A percentile compares a stretch with the other conserved stretches of the same genome.
These are phyloP conservation scores for Choiromyces venosus DNA, from an alignment of 495 filamentous ascomycete genomes.

Conservation along the genomic window DNA sequence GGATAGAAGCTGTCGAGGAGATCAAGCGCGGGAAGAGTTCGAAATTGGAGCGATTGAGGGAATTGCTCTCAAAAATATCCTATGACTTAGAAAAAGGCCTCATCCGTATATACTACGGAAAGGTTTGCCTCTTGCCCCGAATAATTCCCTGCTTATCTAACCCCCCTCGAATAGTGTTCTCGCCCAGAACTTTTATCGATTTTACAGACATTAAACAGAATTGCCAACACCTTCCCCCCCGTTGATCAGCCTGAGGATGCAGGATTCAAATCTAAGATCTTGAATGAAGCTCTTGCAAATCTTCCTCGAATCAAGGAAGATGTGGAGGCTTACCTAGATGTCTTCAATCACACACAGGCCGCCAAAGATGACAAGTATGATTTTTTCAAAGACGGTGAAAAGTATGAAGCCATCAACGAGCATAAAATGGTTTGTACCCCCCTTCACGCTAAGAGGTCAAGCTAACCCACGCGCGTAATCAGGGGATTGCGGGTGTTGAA, in stretches of 20 bases:
- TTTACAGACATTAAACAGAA: constrained; percentile 76
- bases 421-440: constrained; percentile 58
- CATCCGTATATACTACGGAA: constrained; percentile 94
- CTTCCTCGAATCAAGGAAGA: constrained; percentile 70
- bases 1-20: constrained; percentile 86
- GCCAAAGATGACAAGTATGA: constrained; percentile 82
- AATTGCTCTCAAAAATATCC: constrained; percentile 63
- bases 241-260: constrained; percentile 61
- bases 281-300: constrained; percentile 67
- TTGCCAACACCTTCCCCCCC: constrained; percentile 65
- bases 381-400: constrained; percentile 78
- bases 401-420: constrained; percentile 55
- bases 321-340: constrained; percentile 67
- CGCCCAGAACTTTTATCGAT: constrained; percentile 82
- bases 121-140: constrained; percentile 45
- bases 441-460: background rate
- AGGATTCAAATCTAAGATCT: constrained; percentile 65
- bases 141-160: background rate
- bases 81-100: constrained; percentile 85
- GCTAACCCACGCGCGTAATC: constrained; percentile 1
- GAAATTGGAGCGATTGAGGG: constrained; percentile 65
- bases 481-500: constrained; percentile 81
- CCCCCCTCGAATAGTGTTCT: constrained; percentile 56
- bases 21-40: constrained; percentile 61
- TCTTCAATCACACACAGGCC: constrained; percentile 80